These are phyloP conservation scores for Clohesyomyces aquaticus DNA, from an alignment of 495 filamentous ascomycete species.

Conservation along the genomic window DNA sequence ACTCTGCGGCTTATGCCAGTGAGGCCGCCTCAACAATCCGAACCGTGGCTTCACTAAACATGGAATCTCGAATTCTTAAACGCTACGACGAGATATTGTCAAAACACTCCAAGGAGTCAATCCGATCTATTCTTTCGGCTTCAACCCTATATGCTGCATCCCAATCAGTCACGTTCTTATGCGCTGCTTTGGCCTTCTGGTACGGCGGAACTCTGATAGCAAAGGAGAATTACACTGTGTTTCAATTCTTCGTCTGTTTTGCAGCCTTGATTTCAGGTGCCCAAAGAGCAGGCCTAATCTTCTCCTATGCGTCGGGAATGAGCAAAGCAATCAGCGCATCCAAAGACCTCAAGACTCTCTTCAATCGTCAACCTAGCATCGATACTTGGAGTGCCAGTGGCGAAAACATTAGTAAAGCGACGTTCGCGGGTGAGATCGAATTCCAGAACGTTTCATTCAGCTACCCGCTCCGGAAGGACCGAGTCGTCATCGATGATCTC, in stretches of 20 bases:
- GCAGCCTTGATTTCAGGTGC: constrained; percentile 76
- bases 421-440: constrained; percentile 20
- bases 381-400: constrained; percentile 81
- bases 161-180: constrained; percentile 78
- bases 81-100: constrained; percentile 1
- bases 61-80: not conserved
- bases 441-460: constrained; percentile 37
- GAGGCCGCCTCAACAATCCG: not conserved
- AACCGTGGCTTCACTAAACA: constrained; percentile 4
- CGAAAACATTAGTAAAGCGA: constrained; percentile 47
- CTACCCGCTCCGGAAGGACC: constrained; percentile 28
- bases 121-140: constrained; percentile 57
- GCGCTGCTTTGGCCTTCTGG: constrained; percentile 86
- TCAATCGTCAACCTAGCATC: constrained; percentile 65
- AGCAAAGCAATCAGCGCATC: constrained; percentile 82
- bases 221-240: constrained; percentile 66
- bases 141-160: constrained; percentile 76
- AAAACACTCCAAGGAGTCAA: not conserved
- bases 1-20: not conserved
- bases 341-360: constrained; percentile 71
- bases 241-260: constrained; percentile 86
- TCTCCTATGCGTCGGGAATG: constrained; percentile 83
- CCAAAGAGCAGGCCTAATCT: constrained; percentile 81
- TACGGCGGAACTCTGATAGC: constrained; percentile 81
- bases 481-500: constrained; percentile 24